Conservation (phyloP, 208 protist genomes). For the Naegleria lovaniensis region DNA sequence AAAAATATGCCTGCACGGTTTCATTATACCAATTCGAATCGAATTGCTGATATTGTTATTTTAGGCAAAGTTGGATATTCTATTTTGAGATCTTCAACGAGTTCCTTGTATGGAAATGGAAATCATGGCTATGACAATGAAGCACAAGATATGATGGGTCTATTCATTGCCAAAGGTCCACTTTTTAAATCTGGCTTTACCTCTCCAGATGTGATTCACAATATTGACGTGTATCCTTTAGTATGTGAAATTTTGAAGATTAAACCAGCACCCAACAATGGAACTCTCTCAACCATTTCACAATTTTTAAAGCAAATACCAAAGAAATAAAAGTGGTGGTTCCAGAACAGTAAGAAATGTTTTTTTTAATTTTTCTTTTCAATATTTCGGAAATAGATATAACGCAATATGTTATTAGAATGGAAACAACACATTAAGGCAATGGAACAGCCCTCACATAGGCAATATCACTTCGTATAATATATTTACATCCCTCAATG, state of each 20-base stretch:
- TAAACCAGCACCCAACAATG: not conserved
- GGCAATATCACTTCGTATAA: too few species aligned
- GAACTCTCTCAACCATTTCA: not conserved
- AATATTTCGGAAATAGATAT: not conserved
- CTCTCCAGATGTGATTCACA: not conserved
- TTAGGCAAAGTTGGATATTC: not conserved
- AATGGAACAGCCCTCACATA: too few species aligned
- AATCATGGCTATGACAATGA: constrained; percentile 15
- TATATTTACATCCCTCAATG: too few species aligned
- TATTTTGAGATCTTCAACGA: not conserved
- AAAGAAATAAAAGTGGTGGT: not conserved
- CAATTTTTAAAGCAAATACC: not conserved
- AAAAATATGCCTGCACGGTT: not conserved
- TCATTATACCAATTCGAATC: not conserved
- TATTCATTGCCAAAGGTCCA: not conserved
- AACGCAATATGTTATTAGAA: too few species aligned
- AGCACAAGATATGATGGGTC: not conserved
- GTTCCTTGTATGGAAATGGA: not conserved
- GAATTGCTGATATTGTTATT: not conserved
- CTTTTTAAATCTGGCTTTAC: not conserved
- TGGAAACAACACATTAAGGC: too few species aligned
- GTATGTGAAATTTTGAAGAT: not conserved
- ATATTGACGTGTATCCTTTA: not conserved
- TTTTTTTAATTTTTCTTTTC: not conserved
- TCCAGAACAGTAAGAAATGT: not conserved